These are phyloP conservation scores for Alternaria longipes DNA, from an alignment of 2,329 filamentous ascomycete species.

Conservation along the genomic window DNA sequence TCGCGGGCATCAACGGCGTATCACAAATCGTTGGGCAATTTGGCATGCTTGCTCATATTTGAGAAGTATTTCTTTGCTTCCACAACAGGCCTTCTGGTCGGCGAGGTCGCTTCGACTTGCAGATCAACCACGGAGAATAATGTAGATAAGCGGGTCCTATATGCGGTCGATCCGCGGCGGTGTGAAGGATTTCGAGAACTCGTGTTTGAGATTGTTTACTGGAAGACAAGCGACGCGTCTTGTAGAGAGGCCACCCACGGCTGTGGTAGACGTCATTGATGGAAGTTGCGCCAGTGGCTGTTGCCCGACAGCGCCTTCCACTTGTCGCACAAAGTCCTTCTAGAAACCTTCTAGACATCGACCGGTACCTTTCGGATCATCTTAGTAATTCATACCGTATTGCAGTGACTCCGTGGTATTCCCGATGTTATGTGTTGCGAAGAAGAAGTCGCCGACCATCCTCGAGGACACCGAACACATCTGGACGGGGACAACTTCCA, in stretches of 20 bases:
- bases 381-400: neutral
- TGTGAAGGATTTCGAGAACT: neutral
- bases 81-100: conserved; percentile 12
- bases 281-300: neutral
- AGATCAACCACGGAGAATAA: conserved; percentile 3
- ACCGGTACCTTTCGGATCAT: neutral
- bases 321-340: neutral
- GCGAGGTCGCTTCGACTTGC: conserved; percentile 13
- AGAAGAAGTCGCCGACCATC: neutral
- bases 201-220: neutral
- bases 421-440: neutral
- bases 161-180: neutral
- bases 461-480: neutral
- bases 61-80: conserved; percentile 6
- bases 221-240: neutral
- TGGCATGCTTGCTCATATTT: conserved; percentile 7
- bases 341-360: neutral
- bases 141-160: conserved; percentile 1
- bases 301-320: neutral
- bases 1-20: neutral
- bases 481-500: neutral
- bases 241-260: neutral
- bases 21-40: neutral
- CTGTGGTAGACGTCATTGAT: neutral
- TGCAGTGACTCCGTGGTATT: neutral